Evolutionary conservation across 148 eudicot genomes (phyloP), one percentile per base, ranked within the genome.

Genomic region (Cornus florida): DNA sequence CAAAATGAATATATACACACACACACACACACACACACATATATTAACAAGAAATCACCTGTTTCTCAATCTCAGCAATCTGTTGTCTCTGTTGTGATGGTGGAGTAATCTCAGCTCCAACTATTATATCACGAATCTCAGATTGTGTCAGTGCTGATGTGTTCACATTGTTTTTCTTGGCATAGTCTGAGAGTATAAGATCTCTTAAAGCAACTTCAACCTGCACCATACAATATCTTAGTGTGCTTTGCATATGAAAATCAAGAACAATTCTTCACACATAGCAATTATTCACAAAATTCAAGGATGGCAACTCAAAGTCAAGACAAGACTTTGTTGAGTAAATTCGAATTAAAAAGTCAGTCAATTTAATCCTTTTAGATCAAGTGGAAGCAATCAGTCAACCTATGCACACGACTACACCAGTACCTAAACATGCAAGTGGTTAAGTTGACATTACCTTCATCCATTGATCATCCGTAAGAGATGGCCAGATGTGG

Each of bases 381-480:
- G 38, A 35, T 35, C 38, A 35, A 35, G 38, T 35, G 38, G 38
- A 35, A 35, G 5, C 38, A 35, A 35, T 35, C 38, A 35, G 38
- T 35, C 38, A 35, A 2, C 38, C 38, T 4, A 35, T 2, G 38
- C 1, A 35, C 1, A 35, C 5, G 38, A 35, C 38, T 35, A 35
- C 38, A 35, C 38, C 3, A 35, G 5, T 4, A 35, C 38, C 5
- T 35, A 35, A 35, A 35, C 38, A 35, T 35, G 38, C 38, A 35
- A 35, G 38, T 35, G 5, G 38, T 35, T 35, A 35, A 35, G 38
- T 35, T 33, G 50, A 71, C 35, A 48, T 79, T n/a, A 94, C 98
- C 99, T 97, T 97, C 94, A 94, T 88, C 98, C 99, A 97, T 73
- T 94, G 99, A 77, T 97, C 99, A 86, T 97, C 98, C 24, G 89